phyloP scores from a whole-genome alignment of 345 rosid species.

The Zanthoxylum bungeanum region DNA sequence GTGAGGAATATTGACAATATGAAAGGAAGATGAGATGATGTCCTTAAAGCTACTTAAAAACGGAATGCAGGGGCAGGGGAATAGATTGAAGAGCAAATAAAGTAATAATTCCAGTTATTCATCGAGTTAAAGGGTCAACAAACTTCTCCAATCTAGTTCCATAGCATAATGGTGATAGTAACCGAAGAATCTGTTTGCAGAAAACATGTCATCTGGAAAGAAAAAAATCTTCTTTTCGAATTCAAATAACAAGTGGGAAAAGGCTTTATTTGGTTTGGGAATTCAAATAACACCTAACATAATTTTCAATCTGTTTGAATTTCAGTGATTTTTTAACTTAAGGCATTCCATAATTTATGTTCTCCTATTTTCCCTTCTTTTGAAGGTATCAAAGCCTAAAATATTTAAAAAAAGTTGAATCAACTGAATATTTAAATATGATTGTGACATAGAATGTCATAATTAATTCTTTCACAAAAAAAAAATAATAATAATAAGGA shows the following conservation, averaged over 20 bases:
- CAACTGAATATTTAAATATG: background rate
- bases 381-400: background rate
- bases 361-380: background rate
- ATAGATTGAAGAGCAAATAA: background rate
- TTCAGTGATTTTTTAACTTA: background rate
- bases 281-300: background rate
- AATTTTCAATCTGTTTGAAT: background rate
- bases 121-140: background rate
- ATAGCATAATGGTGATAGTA: no score
- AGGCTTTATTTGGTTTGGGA: no score
- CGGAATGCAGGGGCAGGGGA: background rate
- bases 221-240: background rate
- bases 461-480: background rate
- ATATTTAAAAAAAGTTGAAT: background rate
- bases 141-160: background rate
- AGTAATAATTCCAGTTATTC: background rate
- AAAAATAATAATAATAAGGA: background rate
- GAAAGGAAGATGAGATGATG: background rate
- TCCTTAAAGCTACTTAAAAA: background rate
- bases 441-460: background rate
- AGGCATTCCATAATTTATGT: no score
- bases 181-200: background rate
- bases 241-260: no score
- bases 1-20: background rate
- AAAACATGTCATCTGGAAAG: background rate